These are phyloP conservation scores for Physcomitrium patens DNA, from an alignment of 225 moss, liverwort and hornwort genomes.

Conservation along the genomic window DNA sequence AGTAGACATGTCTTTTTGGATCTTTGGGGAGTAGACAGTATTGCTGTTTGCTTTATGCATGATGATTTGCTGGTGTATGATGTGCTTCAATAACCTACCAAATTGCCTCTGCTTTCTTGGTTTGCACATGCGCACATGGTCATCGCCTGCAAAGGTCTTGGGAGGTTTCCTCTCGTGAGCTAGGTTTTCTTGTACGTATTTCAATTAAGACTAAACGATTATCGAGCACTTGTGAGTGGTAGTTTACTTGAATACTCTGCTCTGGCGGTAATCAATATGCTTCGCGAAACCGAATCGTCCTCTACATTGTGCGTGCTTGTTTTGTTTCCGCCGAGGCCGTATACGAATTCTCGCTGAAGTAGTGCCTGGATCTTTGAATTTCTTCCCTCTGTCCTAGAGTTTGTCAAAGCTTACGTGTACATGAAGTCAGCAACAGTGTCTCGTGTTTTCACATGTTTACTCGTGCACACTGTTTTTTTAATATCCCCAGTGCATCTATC, in stretches of 20 bases:
- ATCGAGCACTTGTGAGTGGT: not conserved
- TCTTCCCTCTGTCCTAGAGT: not conserved
- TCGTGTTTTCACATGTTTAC: not conserved
- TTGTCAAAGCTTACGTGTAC: not conserved
- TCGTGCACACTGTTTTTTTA: not conserved
- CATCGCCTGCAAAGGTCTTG: slow-evolving; percentile 14
- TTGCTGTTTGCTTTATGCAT: not conserved
- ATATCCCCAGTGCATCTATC: not conserved
- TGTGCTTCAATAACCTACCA: not conserved
- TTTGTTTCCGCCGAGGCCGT: not conserved
- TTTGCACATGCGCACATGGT: not conserved
- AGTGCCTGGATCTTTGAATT: slow-evolving; percentile 4
- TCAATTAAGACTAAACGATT: slow-evolving; percentile 1
- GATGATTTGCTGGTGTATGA: not conserved
- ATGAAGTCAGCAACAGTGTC: slow-evolving; percentile 3
- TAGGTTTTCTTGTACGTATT: not conserved
- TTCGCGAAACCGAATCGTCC: not conserved
- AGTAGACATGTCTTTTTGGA: not conserved
- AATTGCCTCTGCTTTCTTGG: not conserved
- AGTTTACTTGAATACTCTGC: not conserved
- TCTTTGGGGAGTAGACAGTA: not conserved
- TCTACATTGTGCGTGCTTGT: not conserved
- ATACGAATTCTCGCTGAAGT: slow-evolving; percentile 8
- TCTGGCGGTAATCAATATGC: not conserved
- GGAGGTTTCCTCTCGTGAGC: not conserved